Percentiles rank a stretch among this genome's conserved stretches.
Evolutionary conservation across 2,329 filamentous ascomycete genomes (phyloP).

Genomic region (Coniochaeta pulveracea): DNA sequence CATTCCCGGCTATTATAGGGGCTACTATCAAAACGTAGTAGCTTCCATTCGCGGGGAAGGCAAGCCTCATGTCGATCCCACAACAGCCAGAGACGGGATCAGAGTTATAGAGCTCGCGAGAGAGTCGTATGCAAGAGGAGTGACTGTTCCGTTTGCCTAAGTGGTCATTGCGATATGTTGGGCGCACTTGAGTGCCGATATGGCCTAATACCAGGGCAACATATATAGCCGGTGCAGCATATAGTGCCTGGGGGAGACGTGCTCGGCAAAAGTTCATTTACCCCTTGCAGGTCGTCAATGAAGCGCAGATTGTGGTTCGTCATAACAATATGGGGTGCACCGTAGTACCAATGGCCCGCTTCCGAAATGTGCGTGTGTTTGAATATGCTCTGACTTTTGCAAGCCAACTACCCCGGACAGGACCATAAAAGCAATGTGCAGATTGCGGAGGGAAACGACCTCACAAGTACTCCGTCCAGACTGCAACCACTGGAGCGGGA

Average conservation of each 20-base stretch:
- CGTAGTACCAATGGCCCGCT: too few relatives aligned
- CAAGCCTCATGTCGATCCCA: conserved; percentile 25
- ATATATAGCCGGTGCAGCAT: not conserved
- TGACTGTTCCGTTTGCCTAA: conserved; percentile 10
- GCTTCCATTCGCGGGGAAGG: conserved; percentile 24
- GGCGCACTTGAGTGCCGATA: not conserved
- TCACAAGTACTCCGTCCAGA: too few relatives aligned
- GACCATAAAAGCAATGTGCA: too few relatives aligned
- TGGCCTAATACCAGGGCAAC: not conserved
- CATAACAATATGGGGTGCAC: conserved; percentile 3
- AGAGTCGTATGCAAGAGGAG: conserved; percentile 16
- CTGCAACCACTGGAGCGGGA: not conserved
- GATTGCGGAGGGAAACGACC: too few relatives aligned
- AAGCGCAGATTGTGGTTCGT: not conserved
- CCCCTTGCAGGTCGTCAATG: not conserved
- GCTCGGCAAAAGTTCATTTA: not conserved
- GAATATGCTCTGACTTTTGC: not conserved
- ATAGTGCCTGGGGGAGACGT: not conserved
- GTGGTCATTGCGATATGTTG: not conserved
- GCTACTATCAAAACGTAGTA: conserved; percentile 28
- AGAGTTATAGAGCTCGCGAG: conserved; percentile 28
- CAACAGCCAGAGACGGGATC: conserved; percentile 25
- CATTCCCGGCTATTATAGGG: conserved; percentile 24
- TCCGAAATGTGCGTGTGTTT: too few relatives aligned
- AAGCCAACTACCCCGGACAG: not conserved